These are phyloP conservation scores for Rhizoclosmatium globosum DNA, from an alignment of 192 early-diverging fungal species.

Conservation along the genomic window DNA sequence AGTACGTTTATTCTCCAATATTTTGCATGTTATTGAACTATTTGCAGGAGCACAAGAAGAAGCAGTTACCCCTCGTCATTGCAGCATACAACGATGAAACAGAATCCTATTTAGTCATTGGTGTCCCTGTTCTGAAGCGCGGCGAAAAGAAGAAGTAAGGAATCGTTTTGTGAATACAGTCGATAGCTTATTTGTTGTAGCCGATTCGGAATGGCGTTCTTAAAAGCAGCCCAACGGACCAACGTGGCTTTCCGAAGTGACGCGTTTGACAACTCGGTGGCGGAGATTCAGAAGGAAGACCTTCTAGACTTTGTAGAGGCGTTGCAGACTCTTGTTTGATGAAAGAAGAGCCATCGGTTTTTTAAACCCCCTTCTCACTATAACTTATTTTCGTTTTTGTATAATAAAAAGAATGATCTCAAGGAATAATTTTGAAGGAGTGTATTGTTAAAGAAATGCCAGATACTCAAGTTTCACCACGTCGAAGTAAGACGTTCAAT, in stretches of 20 bases:
- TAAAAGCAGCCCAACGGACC: constrained; percentile 72
- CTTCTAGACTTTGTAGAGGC: constrained; percentile 58
- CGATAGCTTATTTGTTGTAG: constrained; percentile 42
- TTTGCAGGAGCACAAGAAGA: constrained; percentile 72
- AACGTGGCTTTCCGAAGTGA: constrained; percentile 72
- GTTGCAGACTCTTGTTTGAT: constrained; percentile 40
- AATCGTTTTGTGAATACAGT: not conserved
- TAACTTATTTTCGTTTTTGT: no score
- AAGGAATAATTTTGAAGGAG: no score
- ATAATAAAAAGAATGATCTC: no score
- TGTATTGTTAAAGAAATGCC: no score
- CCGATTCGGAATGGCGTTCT: constrained; percentile 85
- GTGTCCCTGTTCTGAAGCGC: constrained; percentile 64
- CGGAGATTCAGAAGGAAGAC: constrained; percentile 81
- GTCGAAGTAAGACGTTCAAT: constrained; percentile 3
- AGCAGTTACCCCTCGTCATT: constrained; percentile 80
- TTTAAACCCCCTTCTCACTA: no score
- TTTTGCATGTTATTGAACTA: not conserved
- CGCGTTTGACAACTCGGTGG: constrained; percentile 83
- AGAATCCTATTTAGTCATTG: constrained; percentile 75
- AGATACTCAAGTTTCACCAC: no score
- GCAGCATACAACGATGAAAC: constrained; percentile 71
- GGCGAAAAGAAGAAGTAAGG: constrained; percentile 32
- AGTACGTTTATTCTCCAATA: constrained; percentile 46
- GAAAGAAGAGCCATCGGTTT: not conserved